Evolutionary conservation across 2,329 filamentous ascomycete genomes (phyloP), one percentile per base, ranked within the genome.

Genomic region (Cytospora paraplurivora): DNA sequence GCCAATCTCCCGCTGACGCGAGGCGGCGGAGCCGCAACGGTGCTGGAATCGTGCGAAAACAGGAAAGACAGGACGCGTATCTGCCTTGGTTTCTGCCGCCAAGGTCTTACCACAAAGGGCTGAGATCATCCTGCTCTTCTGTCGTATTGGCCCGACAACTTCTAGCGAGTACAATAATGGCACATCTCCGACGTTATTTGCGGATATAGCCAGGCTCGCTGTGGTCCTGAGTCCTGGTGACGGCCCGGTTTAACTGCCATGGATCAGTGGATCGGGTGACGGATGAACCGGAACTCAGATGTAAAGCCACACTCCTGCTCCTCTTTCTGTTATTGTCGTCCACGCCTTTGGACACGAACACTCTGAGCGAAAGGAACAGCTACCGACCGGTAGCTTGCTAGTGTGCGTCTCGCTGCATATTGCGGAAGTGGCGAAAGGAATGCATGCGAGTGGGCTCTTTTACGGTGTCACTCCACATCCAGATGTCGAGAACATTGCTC

Each of bases 381-480:
- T 59, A 15, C 47, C n/a, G 27, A 15, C 47, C n/a, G 27, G 56
- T 15, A 21, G 34, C 56, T 59, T 47, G 51, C 49, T 41, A 38
- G 7, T 44, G 34, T 47, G n/a, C 32, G 21, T n/a, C 32, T 7
- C 33, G 51, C 58, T 37, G 58, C 50, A 54, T 44, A 50, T 37
- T 49, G 51, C 32, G 55, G 59, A 52, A 55, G 59, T 61, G 59
- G 59, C 59, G 51, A 61, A 55, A 61, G 38, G 33, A 51, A 38
- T 47, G 58, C 32, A 54, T 60, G 50, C 50, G 32, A 54, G 35
- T 17, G 58, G 21, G 4, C 50, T 38, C 37, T 27, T 32, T 15
- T 32, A n/a, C 33, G 44, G 51, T 54, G 19, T 47, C 51, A 54
- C 58, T 34, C 27, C 4, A 7, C n/a, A n/a, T n/a, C n/a, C n/a